phyloP scores from a whole-genome alignment of 192 early-diverging fungal species.

The Dimargaris verticillata region DNA sequence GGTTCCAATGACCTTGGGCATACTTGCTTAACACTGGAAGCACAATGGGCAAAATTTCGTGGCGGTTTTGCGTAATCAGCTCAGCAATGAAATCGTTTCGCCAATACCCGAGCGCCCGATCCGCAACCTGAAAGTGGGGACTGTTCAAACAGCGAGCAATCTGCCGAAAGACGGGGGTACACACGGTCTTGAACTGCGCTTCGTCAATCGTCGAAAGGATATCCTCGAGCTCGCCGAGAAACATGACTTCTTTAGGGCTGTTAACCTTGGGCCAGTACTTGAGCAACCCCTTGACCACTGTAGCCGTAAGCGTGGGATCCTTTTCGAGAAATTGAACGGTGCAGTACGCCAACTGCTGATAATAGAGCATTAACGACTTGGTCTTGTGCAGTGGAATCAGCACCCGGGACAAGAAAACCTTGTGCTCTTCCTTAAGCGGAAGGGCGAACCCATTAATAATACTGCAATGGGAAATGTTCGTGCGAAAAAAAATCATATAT shows the following conservation, averaged over 20 bases:
- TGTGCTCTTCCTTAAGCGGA: constrained; percentile 97
- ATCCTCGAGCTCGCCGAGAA: constrained; percentile 94
- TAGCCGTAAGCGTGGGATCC: constrained; percentile 79
- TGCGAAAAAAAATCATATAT: no score
- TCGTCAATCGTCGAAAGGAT: constrained; percentile 92
- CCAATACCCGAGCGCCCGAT: constrained; percentile 96
- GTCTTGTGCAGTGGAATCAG: constrained; percentile 94
- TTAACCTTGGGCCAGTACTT: constrained; percentile 99
- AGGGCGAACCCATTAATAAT: constrained; percentile 99
- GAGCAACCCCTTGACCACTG: constrained; percentile 76
- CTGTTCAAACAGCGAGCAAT: constrained; percentile 81
- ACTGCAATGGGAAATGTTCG: constrained; percentile 27
- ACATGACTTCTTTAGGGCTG: constrained; percentile 99
- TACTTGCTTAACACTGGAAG: constrained; percentile 86
- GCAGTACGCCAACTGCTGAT: constrained; percentile 94
- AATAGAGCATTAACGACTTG: constrained; percentile 84
- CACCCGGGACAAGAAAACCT: constrained; percentile 82
- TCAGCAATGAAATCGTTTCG: constrained; percentile 97
- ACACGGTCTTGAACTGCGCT: constrained; percentile 76
- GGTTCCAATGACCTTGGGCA: constrained; percentile 96
- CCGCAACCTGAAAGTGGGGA: constrained; percentile 96
- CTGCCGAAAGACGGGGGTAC: constrained; percentile 81
- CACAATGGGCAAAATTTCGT: constrained; percentile 84
- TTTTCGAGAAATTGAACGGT: constrained; percentile 98
- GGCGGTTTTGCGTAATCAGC: constrained; percentile 85